Conservation (phyloP, 345 rosid species). For the Combretum micranthum region DNA sequence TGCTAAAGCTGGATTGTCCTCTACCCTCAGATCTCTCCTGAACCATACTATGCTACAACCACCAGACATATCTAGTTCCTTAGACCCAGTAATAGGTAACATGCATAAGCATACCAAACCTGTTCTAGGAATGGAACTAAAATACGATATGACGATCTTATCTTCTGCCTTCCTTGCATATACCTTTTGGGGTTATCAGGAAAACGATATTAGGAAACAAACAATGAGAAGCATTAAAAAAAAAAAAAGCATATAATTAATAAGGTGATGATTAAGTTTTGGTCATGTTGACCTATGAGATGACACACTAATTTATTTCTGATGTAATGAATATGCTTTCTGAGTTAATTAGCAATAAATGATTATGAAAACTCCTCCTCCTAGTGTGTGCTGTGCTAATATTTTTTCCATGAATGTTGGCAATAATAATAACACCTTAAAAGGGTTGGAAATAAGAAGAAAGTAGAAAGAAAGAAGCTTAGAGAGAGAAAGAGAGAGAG, state of each 20-base stretch:
- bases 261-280: too few species aligned
- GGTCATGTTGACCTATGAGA: too few species aligned
- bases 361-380: too few species aligned
- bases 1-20: conserved; percentile 89
- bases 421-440: too few species aligned
- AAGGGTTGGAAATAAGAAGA: too few species aligned
- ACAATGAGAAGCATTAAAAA: too few species aligned
- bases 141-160: conserved; percentile 5
- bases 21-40: conserved; percentile 96
- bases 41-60: conserved; percentile 93
- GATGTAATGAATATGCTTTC: too few species aligned
- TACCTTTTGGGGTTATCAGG: background rate
- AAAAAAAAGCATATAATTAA: too few species aligned
- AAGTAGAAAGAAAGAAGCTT: background rate
- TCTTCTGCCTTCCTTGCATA: conserved; percentile 1
- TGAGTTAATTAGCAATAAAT: too few species aligned
- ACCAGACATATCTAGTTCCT: conserved; percentile 51
- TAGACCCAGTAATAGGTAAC: conserved; percentile 7
- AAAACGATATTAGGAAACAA: background rate
- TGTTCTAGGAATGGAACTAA: background rate
- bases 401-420: too few species aligned
- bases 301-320: too few species aligned
- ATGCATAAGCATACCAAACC: conserved; percentile 15
- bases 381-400: too few species aligned
- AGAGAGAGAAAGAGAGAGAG: conserved; percentile 7